Evolutionary conservation across 2,329 filamentous ascomycete species (phyloP).

Genomic region (Xylariaceae sp.): DNA sequence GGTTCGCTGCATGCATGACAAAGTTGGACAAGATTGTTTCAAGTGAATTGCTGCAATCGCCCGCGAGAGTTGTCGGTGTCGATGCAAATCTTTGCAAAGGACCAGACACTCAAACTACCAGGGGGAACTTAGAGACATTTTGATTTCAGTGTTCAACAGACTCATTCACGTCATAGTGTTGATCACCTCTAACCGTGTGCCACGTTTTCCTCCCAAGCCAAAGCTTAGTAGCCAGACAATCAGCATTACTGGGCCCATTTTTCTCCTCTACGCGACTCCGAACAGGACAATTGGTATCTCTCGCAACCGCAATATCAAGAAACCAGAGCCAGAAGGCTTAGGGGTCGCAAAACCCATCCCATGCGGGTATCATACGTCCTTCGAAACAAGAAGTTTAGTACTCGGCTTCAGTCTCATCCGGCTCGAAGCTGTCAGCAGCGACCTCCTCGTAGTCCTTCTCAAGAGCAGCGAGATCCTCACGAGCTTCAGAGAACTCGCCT

Average conservation of each 20-base stretch:
- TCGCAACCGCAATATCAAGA: slow-evolving; percentile 12
- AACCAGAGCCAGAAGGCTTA: slow-evolving; percentile 12
- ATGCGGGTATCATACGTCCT: slow-evolving; percentile 28
- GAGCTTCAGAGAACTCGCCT: slow-evolving; percentile 83
- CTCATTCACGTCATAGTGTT: no score
- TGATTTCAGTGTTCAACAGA: no score
- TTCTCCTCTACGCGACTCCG: slow-evolving; percentile 12
- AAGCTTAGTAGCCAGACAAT: no score
- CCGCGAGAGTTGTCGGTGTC: no score
- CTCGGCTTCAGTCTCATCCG: slow-evolving; percentile 67
- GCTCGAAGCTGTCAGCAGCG: slow-evolving; percentile 66
- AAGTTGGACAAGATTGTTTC: no score
- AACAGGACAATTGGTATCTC: slow-evolving; percentile 14
- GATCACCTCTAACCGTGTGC: no score
- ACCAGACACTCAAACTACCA: no score
- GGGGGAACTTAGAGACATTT: no score
- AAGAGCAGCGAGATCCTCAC: slow-evolving; percentile 79
- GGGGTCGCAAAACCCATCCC: slow-evolving; percentile 12
- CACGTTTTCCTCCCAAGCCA: no score
- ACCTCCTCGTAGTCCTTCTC: slow-evolving; percentile 89
- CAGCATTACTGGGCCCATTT: not conserved
- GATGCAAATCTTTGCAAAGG: no score
- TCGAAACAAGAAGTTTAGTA: slow-evolving; percentile 59
- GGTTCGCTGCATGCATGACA: no score
- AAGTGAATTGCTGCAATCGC: no score